Evolutionary conservation across 1,139 yeast genomes (phyloP), one percentile per base, ranked within the genome.

Genomic region (Cylindricascospora bacillispora): DNA sequence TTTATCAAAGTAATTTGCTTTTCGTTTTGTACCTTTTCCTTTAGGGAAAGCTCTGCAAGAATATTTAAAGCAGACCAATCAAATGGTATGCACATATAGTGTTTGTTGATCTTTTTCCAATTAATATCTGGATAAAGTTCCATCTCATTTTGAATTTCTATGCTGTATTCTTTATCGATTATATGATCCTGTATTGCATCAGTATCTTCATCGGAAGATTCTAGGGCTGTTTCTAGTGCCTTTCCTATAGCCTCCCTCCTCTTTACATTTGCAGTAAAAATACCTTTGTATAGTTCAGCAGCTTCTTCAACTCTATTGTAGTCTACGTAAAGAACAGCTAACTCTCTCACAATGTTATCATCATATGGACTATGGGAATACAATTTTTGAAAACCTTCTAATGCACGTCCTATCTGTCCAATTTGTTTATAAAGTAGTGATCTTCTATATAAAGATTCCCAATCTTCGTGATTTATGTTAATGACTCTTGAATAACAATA

Each of bases 51-150:
- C 47, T 89, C 97, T 6, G 81, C 67, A 28, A 89, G 59, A 36
- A 83, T 81, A 47, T 89, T 86, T 30, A 89, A 62, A 41, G 83
- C 89, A 0, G 93, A 78, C 93, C 94, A 86, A 26, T 75, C 83
- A 53, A 89, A 86, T 26, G 43, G 73, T 39, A 62, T 58, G 34
- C 57, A 50, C 22, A 39, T 44, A 30, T 43, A 41, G 27, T 49
- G 51, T 34, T 37, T 51, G 45, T 45, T 36, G 20, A 39, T 40
- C 32, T 35, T 47, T 36, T 44, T 44, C 44, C 52, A 41, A 29
- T 47, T 40, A 4, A 48, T 36, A 18, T 40, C 39, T 5, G 48
- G 48, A 25, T 39, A 46, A 38, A 32, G 26, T 29, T 36, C 36
- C 36, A 35, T 39, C 41, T 56, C 45, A 31, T 41, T 35, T 34